Evolutionary conservation across 371 early-diverging fungal species (phyloP).

Genomic region (Capniomyces stellatus): DNA sequence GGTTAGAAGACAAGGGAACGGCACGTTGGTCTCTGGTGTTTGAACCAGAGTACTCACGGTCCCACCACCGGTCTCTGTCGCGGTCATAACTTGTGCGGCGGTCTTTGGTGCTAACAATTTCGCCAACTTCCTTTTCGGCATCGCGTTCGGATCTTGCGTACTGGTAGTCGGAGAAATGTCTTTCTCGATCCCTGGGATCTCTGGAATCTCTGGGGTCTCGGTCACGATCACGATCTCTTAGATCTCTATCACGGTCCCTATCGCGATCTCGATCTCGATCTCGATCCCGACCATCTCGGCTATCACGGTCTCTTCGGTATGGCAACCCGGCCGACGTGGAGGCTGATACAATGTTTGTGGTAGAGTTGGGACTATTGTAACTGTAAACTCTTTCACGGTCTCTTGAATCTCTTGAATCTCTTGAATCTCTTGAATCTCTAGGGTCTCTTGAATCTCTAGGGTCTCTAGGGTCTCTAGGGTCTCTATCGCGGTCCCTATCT

Average conservation of each 20-base stretch:
- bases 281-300: neutral
- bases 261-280: neutral
- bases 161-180: neutral
- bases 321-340: neutral
- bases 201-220: neutral
- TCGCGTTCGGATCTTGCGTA: neutral
- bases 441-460: neutral
- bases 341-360: neutral
- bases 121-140: neutral
- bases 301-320: neutral
- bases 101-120: neutral
- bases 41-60: neutral
- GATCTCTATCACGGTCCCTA: neutral
- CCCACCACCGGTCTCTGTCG: neutral
- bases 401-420: no score
- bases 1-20: no score
- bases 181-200: no score
- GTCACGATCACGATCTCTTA: neutral
- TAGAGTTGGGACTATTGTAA: neutral
- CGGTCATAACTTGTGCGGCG: neutral
- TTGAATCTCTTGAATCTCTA: neutral
- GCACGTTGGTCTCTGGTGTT: no score
- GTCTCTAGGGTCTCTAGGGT: neutral
- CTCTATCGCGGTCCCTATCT: slow-evolving; percentile 1
- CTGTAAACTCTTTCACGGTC: no score